Conservation (phyloP, 257 asterid species). For the Scutellaria baicalensis region DNA sequence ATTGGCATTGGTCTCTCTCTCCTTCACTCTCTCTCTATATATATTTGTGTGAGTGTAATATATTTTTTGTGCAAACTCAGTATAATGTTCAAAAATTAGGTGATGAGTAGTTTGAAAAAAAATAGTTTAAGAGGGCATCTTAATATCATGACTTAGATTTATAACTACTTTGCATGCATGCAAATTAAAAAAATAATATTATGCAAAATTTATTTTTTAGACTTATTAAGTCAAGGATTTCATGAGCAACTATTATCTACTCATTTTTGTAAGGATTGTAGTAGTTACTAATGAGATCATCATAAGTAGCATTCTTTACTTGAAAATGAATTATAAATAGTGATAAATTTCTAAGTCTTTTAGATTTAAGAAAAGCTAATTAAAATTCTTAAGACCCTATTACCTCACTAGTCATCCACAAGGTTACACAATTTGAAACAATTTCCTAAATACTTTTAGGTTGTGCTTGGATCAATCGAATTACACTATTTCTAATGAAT, state of each 20-base stretch:
- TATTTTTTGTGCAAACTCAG: background rate
- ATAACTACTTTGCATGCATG: conserved; percentile 11
- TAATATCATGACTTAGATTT: background rate
- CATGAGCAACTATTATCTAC: conserved; percentile 12
- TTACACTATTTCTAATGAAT: too few relatives aligned
- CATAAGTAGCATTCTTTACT: background rate
- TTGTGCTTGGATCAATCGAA: too few relatives aligned
- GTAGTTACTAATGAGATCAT: conserved; percentile 17
- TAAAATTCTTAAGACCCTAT: too few relatives aligned
- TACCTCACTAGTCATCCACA: too few relatives aligned
- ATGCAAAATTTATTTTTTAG: background rate
- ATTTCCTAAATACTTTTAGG: too few relatives aligned
- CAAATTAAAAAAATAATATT: background rate
- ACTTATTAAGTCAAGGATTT: conserved; percentile 3
- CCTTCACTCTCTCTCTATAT: background rate
- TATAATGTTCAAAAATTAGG: conserved; percentile 9
- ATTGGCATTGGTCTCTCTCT: conserved; percentile 7
- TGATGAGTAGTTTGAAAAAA: background rate
- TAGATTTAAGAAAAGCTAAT: too few relatives aligned
- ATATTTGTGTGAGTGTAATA: background rate
- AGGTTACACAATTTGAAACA: too few relatives aligned
- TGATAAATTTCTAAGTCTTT: background rate
- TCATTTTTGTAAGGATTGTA: conserved; percentile 8
- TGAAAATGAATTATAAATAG: background rate
- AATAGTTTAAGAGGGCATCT: background rate